Percentiles rank a stretch among this genome's conserved stretches.
These are phyloP conservation scores for Eucalyptus microcorys DNA, from an alignment of 345 rosid species.

Conservation along the genomic window DNA sequence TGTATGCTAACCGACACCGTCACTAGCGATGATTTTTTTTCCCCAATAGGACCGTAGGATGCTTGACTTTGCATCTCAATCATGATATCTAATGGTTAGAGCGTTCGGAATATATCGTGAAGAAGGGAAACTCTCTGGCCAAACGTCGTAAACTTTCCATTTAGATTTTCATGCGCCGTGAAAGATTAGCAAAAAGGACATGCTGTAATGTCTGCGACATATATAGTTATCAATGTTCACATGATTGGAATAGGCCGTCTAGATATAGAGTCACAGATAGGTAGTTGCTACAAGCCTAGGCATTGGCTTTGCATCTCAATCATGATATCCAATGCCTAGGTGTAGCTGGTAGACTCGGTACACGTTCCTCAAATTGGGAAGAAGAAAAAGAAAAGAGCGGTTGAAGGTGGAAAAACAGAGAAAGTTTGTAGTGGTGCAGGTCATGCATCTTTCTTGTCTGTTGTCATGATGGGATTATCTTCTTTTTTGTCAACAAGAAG, in stretches of 20 bases:
- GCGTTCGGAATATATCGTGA: not conserved
- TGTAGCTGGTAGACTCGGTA: not conserved
- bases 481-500: not conserved
- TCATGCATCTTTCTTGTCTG: not conserved
- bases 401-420: not conserved
- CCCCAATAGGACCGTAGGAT: not conserved
- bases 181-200: not conserved
- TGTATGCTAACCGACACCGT: not conserved
- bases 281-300: not conserved
- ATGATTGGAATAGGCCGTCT: not conserved
- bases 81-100: not conserved
- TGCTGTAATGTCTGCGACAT: not conserved
- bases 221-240: not conserved
- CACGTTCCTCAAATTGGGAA: not conserved
- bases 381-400: not conserved
- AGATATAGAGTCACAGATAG: not conserved
- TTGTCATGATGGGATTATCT: not conserved
- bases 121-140: not conserved
- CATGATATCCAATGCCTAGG: not conserved
- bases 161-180: not conserved
- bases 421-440: not conserved
- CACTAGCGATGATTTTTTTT: not conserved
- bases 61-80: not conserved
- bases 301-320: no score
- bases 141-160: not conserved